Evolutionary conservation across 352 stramenopile genomes (phyloP).

Genomic region (Blastocystis sp.): DNA sequence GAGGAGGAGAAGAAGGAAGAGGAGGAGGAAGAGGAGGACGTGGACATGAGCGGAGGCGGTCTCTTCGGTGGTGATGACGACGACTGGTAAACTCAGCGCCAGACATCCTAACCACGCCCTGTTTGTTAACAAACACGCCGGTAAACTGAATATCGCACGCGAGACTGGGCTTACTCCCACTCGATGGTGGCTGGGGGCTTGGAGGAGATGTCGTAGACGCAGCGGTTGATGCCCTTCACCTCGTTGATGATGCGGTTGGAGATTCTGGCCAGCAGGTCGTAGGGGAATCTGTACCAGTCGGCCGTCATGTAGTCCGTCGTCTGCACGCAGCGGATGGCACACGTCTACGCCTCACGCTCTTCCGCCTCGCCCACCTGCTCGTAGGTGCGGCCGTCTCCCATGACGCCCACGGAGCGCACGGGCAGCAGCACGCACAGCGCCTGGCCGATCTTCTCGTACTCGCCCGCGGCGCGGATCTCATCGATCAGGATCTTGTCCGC

Average conservation of each 20-base stretch:
- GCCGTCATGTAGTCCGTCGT: conserved; percentile 99
- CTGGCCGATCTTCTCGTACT: conserved; percentile 97
- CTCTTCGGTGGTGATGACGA: conserved; percentile 66
- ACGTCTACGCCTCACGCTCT: conserved; percentile 73
- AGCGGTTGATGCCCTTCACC: conserved; percentile 93
- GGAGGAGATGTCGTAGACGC: conserved; percentile 99
- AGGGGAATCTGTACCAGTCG: conserved; percentile 98
- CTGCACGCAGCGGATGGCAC: conserved; percentile 89
- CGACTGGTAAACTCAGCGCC: conserved; percentile 70
- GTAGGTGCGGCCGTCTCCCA: conserved; percentile 94
- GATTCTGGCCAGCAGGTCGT: conserved; percentile 92
- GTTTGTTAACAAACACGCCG: too few species aligned
- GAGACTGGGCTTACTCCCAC: conserved; percentile 97
- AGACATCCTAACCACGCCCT: too few species aligned
- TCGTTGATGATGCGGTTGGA: conserved; percentile 97
- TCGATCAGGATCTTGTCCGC: conserved; percentile 96
- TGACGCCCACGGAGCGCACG: conserved; percentile 93
- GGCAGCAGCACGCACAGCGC: conserved; percentile 95
- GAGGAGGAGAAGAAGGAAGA: conserved; percentile 77
- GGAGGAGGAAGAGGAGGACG: conserved; percentile 53
- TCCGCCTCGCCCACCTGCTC: conserved; percentile 81
- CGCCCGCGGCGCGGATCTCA: conserved; percentile 87
- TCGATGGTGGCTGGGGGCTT: conserved; percentile 99
- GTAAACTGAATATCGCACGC: too few species aligned
- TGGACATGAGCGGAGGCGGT: conserved; percentile 46